These are phyloP conservation scores for Backusella parvicylindrica DNA, from an alignment of 192 early-diverging fungal species.

Conservation along the genomic window DNA sequence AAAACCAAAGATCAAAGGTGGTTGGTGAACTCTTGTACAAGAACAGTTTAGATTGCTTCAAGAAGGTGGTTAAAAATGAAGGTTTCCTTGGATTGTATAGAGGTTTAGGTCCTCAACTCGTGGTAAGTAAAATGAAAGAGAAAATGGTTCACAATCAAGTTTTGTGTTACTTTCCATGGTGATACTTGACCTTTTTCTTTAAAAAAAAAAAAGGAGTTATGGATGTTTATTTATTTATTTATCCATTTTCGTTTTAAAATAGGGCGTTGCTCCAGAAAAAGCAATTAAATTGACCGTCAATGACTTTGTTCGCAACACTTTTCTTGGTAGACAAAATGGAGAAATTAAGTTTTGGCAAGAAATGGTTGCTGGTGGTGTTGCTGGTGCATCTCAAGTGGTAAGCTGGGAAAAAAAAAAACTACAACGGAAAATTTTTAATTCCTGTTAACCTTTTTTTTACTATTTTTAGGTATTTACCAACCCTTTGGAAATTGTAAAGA, in stretches of 20 bases:
- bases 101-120: constrained; percentile 89
- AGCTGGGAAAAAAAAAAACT: background rate
- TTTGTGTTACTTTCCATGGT: background rate
- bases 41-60: constrained; percentile 95
- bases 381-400: constrained; percentile 85
- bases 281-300: constrained; percentile 98
- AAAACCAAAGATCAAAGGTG: constrained; percentile 90
- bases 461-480: constrained; percentile 71
- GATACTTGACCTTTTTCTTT: background rate
- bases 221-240: background rate
- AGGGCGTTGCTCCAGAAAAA: constrained; percentile 96
- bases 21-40: constrained; percentile 92
- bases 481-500: constrained; percentile 98
- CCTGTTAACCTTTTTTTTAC: background rate
- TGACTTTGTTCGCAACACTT: constrained; percentile 75
- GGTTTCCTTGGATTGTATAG: constrained; percentile 88
- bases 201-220: background rate
- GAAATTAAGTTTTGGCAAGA: constrained; percentile 75
- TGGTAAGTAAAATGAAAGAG: constrained; percentile 42
- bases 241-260: constrained; percentile 7
- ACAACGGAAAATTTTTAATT: background rate
- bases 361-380: constrained; percentile 80
- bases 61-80: constrained; percentile 90
- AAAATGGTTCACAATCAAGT: background rate
- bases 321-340: constrained; percentile 62